Evolutionary conservation across 164 flowering plant species (phyloP).

Genomic region (Kalanchoe fedtschenkoi): DNA sequence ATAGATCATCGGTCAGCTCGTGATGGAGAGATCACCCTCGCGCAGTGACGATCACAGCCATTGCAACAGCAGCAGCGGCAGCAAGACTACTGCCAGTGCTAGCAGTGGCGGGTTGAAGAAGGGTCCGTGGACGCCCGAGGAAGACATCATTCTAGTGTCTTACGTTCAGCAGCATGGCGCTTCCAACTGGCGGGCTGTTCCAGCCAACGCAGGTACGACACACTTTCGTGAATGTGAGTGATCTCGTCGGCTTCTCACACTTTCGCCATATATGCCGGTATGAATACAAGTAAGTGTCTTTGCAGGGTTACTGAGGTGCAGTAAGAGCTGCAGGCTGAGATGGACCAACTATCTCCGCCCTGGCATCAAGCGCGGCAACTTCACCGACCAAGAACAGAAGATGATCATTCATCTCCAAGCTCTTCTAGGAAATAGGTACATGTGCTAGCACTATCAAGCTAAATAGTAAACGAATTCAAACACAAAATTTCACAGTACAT

Average conservation of each 20-base stretch:
- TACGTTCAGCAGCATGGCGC: conserved; percentile 79
- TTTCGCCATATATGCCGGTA: too few relatives aligned
- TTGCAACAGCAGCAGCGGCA: conserved; percentile 18
- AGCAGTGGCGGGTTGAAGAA: conserved; percentile 75
- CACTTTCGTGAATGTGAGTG: not conserved
- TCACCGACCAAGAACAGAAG: conserved; percentile 83
- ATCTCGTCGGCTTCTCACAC: too few relatives aligned
- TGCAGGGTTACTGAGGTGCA: conserved; percentile 73
- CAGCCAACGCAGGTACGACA: conserved; percentile 47
- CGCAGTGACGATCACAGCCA: not conserved
- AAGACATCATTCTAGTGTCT: conserved; percentile 57
- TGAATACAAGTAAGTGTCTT: not conserved
- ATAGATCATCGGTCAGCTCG: not conserved
- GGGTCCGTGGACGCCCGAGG: conserved; percentile 98
- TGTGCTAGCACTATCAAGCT: too few relatives aligned
- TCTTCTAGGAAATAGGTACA: conserved; percentile 76
- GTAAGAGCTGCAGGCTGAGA: conserved; percentile 91
- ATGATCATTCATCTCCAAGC: conserved; percentile 89
- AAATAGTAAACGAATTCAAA: too few relatives aligned
- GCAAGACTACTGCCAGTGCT: conserved; percentile 57
- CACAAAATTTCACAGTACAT: not conserved
- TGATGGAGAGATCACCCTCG: conserved; percentile 4
- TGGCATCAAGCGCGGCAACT: conserved; percentile 86
- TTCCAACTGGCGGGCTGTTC: conserved; percentile 60
- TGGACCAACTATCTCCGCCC: conserved; percentile 93